A percentile compares a stretch with the other conserved stretches of the same genome.
phyloP scores from a whole-genome alignment of 768 basidiomycete species.

The Trametes gibbosa region DNA sequence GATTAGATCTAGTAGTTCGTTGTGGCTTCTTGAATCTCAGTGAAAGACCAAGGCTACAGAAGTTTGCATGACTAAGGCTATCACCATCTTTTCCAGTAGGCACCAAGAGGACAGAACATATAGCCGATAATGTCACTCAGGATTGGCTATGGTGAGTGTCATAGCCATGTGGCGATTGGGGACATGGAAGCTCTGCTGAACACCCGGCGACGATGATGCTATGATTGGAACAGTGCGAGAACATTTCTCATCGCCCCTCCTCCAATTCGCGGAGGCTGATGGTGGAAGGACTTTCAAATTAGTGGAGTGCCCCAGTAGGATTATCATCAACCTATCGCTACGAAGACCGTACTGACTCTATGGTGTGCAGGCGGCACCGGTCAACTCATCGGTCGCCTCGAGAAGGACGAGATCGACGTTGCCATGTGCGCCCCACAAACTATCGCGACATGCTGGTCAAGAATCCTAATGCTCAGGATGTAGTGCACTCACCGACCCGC shows the following conservation, averaged over 20 bases:
- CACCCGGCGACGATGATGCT: not conserved
- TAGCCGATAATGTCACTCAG: constrained; percentile 3
- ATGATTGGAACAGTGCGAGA: constrained; percentile 58
- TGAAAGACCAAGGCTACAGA: not conserved
- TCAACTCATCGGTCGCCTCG: constrained; percentile 73
- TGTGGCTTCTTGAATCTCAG: no score
- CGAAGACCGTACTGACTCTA: not conserved
- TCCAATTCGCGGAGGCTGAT: constrained; percentile 78
- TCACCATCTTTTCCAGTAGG: no score
- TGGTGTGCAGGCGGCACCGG: constrained; percentile 70
- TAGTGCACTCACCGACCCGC: constrained; percentile 85
- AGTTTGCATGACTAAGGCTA: no score
- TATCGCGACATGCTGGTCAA: not conserved
- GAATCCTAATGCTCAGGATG: not conserved
- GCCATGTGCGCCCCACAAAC: constrained; percentile 54
- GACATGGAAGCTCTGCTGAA: not conserved
- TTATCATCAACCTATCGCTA: not conserved
- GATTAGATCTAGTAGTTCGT: no score
- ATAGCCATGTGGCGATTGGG: not conserved
- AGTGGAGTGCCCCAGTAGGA: constrained; percentile 84
- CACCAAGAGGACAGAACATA: not conserved
- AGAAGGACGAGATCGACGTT: constrained; percentile 76
- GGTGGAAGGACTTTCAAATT: constrained; percentile 72
- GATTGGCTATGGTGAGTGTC: constrained; percentile 12
- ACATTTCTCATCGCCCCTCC: constrained; percentile 89